phyloP scores from a whole-genome alignment of 192 early-diverging fungal species.

The Gonapodya sp. region DNA sequence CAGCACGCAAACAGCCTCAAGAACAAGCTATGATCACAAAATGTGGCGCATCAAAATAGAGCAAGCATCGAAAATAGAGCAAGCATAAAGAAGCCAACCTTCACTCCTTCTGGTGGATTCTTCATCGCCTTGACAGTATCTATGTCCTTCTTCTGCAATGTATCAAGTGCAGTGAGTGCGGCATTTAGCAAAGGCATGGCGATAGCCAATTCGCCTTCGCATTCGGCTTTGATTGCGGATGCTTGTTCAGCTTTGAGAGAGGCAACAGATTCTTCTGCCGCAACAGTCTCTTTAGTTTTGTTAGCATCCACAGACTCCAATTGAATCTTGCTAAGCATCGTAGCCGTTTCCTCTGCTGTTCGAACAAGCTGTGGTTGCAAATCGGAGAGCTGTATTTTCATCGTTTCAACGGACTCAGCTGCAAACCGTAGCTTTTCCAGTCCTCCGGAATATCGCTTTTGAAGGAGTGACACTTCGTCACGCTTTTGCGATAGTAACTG shows the following conservation, averaged over 20 bases:
- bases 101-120: constrained; percentile 46
- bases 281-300: constrained; percentile 38
- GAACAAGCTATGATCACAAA: constrained; percentile 31
- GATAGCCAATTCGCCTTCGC: constrained; percentile 49
- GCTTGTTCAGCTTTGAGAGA: constrained; percentile 41
- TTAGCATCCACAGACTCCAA: constrained; percentile 44
- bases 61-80: no score
- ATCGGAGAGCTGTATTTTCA: constrained; percentile 45
- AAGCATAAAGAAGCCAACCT: no score
- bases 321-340: constrained; percentile 48
- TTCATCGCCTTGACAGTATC: constrained; percentile 52
- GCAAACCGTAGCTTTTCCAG: constrained; percentile 49
- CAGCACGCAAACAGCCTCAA: constrained; percentile 54
- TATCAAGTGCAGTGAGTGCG: constrained; percentile 44
- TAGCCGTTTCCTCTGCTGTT: constrained; percentile 42
- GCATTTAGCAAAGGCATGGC: constrained; percentile 47
- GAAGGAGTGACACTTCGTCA: constrained; percentile 29
- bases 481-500: constrained; percentile 30
- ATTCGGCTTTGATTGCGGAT: constrained; percentile 45
- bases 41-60: no score
- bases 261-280: constrained; percentile 48
- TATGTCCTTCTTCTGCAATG: constrained; percentile 45
- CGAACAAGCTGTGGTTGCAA: constrained; percentile 45
- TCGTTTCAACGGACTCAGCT: constrained; percentile 40
- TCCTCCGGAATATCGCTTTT: constrained; percentile 44